Evolutionary conservation across 257 asterid species (phyloP).

Genomic region (Solanum megistacrolobum): DNA sequence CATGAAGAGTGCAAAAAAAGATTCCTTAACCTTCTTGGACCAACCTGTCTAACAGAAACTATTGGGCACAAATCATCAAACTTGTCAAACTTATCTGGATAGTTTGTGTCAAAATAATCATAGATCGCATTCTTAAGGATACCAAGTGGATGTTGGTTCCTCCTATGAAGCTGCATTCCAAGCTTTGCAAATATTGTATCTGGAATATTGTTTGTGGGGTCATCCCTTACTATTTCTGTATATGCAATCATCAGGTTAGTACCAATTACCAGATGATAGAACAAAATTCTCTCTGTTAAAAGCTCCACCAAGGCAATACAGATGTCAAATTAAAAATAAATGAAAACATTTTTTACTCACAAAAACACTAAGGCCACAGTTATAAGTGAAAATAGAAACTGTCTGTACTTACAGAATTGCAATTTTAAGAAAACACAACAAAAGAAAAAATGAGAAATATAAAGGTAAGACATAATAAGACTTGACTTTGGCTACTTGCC

Average conservation of each 20-base stretch:
- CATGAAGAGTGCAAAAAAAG: background rate
- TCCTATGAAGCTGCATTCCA: conserved; percentile 90
- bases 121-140: conserved; percentile 78
- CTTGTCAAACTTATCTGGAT: conserved; percentile 64
- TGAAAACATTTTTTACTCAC: background rate
- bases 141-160: conserved; percentile 88
- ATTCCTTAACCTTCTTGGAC: background rate
- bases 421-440: background rate
- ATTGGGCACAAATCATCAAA: conserved; percentile 72
- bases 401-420: background rate
- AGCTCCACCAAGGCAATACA: background rate
- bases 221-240: conserved; percentile 88
- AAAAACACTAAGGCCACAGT: background rate
- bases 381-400: background rate
- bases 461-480: background rate
- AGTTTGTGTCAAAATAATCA: conserved; percentile 70
- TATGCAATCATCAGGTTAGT: background rate
- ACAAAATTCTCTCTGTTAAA: background rate
- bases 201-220: conserved; percentile 83
- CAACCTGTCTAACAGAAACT: conserved; percentile 69
- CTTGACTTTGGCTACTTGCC: background rate
- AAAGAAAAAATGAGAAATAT: background rate
- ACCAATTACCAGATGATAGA: background rate
- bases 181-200: conserved; percentile 83
- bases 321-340: background rate